Conservation (phyloP, 2,329 filamentous ascomycete species). For the Diatrype stigma region DNA sequence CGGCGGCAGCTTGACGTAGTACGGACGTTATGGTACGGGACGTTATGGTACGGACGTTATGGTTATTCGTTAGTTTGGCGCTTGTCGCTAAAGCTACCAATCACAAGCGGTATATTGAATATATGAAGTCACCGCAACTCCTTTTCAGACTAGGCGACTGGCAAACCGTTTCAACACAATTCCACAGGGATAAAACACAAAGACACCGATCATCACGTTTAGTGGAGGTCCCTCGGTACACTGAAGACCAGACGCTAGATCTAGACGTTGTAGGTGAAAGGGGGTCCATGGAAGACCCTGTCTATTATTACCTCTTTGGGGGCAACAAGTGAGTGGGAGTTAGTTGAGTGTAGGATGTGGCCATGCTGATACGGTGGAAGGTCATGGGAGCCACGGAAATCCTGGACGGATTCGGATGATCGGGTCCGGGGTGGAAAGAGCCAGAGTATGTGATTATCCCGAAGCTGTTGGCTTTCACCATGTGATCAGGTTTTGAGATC, state of each 20-base stretch:
- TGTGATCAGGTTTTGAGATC: background rate
- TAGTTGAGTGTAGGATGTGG: background rate
- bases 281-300: background rate
- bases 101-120: background rate
- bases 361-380: constrained; percentile 29
- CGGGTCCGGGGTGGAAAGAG: constrained; percentile 72
- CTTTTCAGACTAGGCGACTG: too few relatives aligned
- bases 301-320: constrained; percentile 33
- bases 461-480: constrained; percentile 4
- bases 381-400: constrained; percentile 48
- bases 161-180: too few relatives aligned
- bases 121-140: background rate
- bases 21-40: background rate
- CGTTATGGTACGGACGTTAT: background rate
- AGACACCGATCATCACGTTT: too few relatives aligned
- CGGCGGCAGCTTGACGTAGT: too few relatives aligned
- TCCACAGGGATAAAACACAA: too few relatives aligned
- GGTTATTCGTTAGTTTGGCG: background rate
- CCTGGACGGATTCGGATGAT: constrained; percentile 71
- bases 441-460: constrained; percentile 44
- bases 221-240: too few relatives aligned
- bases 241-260: constrained; percentile 5
- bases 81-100: background rate
- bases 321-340: constrained; percentile 32
- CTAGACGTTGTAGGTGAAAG: constrained; percentile 4